These are phyloP conservation scores for Coemansia sp. DNA, from an alignment of 192 early-diverging fungal species.

Conservation along the genomic window DNA sequence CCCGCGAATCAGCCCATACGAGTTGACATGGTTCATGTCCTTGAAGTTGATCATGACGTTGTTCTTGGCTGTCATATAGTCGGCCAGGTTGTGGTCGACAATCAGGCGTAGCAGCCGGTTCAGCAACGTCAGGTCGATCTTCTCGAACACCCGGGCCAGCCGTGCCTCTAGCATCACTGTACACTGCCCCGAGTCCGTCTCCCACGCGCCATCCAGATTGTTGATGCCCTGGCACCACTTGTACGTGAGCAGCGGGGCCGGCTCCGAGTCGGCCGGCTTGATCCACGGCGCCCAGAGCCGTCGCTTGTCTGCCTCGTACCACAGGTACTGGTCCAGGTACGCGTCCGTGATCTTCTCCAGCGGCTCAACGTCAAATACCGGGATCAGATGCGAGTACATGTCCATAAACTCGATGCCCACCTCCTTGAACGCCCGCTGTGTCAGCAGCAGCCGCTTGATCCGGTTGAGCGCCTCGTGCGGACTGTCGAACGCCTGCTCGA, in stretches of 20 bases:
- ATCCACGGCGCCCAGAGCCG: constrained; percentile 99
- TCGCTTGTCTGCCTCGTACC: constrained; percentile 98
- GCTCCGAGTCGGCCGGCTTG: constrained; percentile 95
- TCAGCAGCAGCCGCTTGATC: constrained; percentile 93
- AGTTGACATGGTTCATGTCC: constrained; percentile 99
- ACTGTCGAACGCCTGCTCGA: constrained; percentile 97
- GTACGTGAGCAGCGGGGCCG: constrained; percentile 93
- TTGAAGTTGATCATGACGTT: constrained; percentile 97
- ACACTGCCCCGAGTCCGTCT: constrained; percentile 81
- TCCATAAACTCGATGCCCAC: constrained; percentile 99
- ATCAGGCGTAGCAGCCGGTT: constrained; percentile 90
- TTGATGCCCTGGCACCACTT: constrained; percentile 99
- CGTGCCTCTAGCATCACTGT: constrained; percentile 95
- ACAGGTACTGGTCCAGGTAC: constrained; percentile 98
- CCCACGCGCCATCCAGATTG: constrained; percentile 95
- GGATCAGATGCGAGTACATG: constrained; percentile 92
- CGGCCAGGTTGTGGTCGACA: constrained; percentile 99
- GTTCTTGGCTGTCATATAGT: constrained; percentile 99
- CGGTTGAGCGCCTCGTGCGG: constrained; percentile 69
- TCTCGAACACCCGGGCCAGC: constrained; percentile 90
- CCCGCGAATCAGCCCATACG: constrained; percentile 94
- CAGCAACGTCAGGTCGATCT: constrained; percentile 94
- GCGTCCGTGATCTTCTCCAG: constrained; percentile 99
- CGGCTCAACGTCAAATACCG: constrained; percentile 97
- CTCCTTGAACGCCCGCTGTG: constrained; percentile 98